A percentile compares a stretch with the other conserved stretches of the same genome.
These are phyloP conservation scores for Endoconidiophora laricicola DNA, from an alignment of 2,329 filamentous ascomycete species.

Conservation along the genomic window DNA sequence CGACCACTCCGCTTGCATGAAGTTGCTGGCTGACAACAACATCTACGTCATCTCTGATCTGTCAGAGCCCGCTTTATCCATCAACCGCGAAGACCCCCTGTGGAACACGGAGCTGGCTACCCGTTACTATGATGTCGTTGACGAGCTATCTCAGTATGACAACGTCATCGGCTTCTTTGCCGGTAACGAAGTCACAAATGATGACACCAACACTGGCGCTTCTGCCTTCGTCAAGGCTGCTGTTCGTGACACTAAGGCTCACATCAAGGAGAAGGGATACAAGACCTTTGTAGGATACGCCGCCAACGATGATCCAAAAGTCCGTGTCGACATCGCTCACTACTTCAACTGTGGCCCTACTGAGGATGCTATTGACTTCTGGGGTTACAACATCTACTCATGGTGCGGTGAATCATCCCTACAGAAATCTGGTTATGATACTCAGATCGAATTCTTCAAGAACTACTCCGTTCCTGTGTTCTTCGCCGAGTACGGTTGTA, in stretches of 20 bases:
- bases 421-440: constrained; percentile 59
- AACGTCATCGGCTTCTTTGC: constrained; percentile 97
- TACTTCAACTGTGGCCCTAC: constrained; percentile 85
- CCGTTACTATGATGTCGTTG: constrained; percentile 73
- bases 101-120: constrained; percentile 68
- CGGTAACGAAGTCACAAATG: constrained; percentile 92
- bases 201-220: constrained; percentile 70
- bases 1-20: constrained; percentile 76
- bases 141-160: constrained; percentile 63
- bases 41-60: constrained; percentile 95
- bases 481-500: constrained; percentile 98
- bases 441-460: constrained; percentile 70
- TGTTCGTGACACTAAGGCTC: constrained; percentile 86
- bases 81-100: constrained; percentile 61
- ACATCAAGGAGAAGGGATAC: constrained; percentile 70
- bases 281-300: constrained; percentile 90
- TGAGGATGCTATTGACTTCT: constrained; percentile 69
- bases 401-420: constrained; percentile 86
- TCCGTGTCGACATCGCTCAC: constrained; percentile 65
- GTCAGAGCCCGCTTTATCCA: constrained; percentile 63
- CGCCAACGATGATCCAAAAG: constrained; percentile 77
- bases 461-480: constrained; percentile 89
- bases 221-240: constrained; percentile 96
- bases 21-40: constrained; percentile 59
- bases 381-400: constrained; percentile 99